Conservation (phyloP, 2,329 filamentous ascomycete species). For the Ophiostoma sp. region DNA sequence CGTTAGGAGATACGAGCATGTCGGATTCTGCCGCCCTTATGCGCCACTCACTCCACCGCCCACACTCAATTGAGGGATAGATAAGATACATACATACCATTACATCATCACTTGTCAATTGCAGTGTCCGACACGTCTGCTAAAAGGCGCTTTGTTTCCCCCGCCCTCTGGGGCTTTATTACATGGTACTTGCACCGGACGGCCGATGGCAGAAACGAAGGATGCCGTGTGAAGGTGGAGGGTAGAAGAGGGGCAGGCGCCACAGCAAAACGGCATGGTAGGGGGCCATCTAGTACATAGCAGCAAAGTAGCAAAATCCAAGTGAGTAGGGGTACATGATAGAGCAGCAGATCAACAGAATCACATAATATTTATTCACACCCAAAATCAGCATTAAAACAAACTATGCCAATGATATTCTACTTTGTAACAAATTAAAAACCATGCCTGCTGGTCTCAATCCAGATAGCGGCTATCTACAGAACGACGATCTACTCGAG, state of each 20-base stretch:
- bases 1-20: not conserved
- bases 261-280: not conserved
- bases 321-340: not conserved
- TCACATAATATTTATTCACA: too few relatives aligned
- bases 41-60: not conserved
- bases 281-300: not conserved
- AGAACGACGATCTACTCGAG: not conserved
- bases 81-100: not conserved
- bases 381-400: too few relatives aligned
- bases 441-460: not conserved
- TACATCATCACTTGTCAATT: conserved; percentile 5
- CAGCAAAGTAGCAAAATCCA: not conserved
- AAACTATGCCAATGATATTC: too few relatives aligned
- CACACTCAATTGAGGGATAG: not conserved
- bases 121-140: not conserved
- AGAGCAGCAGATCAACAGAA: too few relatives aligned
- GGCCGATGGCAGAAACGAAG: not conserved
- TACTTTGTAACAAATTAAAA: too few relatives aligned
- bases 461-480: not conserved
- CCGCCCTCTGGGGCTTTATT: not conserved
- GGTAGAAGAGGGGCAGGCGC: conserved; percentile 6
- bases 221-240: not conserved
- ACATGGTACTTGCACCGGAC: not conserved
- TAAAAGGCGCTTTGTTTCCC: not conserved
- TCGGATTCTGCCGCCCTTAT: not conserved